Conservation (phyloP, 495 filamentous ascomycete genomes). For the Peziza echinospora region DNA sequence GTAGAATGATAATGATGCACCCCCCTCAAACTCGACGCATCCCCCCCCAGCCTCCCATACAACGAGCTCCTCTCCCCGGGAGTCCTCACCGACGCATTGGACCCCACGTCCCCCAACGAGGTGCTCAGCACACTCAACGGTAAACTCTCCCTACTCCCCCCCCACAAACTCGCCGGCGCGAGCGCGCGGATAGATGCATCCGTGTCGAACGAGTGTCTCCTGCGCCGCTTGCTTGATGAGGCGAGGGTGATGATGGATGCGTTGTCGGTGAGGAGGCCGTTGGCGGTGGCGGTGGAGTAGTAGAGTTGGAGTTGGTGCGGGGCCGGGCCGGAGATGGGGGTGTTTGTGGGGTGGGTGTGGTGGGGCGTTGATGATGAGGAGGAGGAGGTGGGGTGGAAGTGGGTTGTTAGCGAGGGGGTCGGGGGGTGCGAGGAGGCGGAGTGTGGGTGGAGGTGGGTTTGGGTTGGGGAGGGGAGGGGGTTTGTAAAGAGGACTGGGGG, state of each 20-base stretch:
- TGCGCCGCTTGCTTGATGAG: constrained; percentile 75
- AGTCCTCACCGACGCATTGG: constrained; percentile 7
- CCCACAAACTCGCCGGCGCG: constrained; percentile 78
- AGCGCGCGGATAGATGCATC: constrained; percentile 87
- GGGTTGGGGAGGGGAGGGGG: constrained; percentile 50
- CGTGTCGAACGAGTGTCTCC: constrained; percentile 78
- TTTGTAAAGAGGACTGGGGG: constrained; percentile 60
- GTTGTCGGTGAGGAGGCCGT: constrained; percentile 80
- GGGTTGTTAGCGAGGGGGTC: constrained; percentile 3
- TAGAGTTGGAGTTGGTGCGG: constrained; percentile 31
- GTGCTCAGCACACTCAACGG: constrained; percentile 74
- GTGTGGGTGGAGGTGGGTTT: constrained; percentile 63
- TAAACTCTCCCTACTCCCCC: constrained; percentile 67
- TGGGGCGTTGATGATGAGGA: too few species aligned
- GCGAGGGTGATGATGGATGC: constrained; percentile 92
- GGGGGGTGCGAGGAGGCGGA: constrained; percentile 29
- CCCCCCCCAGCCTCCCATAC: constrained; percentile 4
- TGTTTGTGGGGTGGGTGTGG: not conserved
- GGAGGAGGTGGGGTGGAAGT: constrained; percentile 29
- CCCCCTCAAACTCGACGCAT: constrained; percentile 8
- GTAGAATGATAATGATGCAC: constrained; percentile 3
- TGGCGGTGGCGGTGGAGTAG: constrained; percentile 73
- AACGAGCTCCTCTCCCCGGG: constrained; percentile 8
- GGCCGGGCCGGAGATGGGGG: not conserved
- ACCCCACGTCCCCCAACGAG: constrained; percentile 32